Conservation (phyloP, 306 rosid genomes). For the Quercus wislizeni region DNA sequence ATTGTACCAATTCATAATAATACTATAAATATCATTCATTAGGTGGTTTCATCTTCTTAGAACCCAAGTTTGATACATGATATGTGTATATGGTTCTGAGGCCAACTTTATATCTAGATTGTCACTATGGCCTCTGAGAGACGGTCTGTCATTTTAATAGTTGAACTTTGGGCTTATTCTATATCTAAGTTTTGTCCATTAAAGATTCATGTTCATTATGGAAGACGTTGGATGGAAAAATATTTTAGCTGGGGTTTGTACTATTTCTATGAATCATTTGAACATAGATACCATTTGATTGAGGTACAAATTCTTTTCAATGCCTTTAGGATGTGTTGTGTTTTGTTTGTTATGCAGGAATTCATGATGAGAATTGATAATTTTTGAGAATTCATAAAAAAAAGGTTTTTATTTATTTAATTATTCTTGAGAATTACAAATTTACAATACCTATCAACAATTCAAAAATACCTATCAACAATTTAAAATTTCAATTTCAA, state of each 20-base stretch:
- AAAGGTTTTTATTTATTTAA: too few species aligned
- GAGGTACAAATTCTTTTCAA: background rate
- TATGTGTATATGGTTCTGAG: too few species aligned
- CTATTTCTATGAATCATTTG: background rate
- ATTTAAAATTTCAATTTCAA: too few species aligned
- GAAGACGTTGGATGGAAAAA: background rate
- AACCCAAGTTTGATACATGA: slow-evolving; percentile 17
- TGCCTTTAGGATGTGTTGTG: background rate
- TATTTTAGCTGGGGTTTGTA: background rate
- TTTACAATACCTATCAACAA: too few species aligned
- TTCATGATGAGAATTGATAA: too few species aligned
- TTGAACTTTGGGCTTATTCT: background rate
- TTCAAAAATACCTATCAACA: too few species aligned
- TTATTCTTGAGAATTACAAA: too few species aligned
- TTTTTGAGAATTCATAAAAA: too few species aligned
- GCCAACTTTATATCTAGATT: background rate
- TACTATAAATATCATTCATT: background rate
- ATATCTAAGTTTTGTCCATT: background rate
- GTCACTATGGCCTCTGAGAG: background rate
- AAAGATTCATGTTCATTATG: background rate
- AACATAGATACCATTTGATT: background rate
- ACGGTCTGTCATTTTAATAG: background rate
- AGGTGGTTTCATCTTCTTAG: background rate
- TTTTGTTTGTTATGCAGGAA: too few species aligned
- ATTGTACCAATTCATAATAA: background rate